Conservation (phyloP, 2,329 filamentous ascomycete species). For the Colletotrichum sp. region DNA sequence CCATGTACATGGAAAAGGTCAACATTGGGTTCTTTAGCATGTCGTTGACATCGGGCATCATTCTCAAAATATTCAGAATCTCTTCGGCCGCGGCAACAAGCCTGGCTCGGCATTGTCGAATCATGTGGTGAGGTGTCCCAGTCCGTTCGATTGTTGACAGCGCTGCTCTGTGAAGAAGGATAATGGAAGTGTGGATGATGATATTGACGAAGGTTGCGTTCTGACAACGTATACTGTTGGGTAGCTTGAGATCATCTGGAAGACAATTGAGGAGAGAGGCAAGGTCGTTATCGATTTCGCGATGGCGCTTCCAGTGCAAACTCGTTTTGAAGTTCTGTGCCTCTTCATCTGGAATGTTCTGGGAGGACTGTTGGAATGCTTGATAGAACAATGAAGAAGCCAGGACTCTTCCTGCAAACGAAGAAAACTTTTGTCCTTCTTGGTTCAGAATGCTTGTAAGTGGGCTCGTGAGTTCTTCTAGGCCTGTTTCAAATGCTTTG, state of each 20-base stretch:
- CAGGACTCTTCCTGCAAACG: conserved; percentile 63
- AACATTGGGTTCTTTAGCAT: conserved; percentile 72
- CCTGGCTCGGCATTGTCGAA: conserved; percentile 68
- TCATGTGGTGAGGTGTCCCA: conserved; percentile 38
- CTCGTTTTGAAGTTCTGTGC: conserved; percentile 67
- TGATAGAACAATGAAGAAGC: conserved; percentile 61
- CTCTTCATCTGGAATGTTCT: conserved; percentile 58
- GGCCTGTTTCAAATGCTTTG: conserved; percentile 62
- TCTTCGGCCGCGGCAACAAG: conserved; percentile 72
- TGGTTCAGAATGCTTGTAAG: conserved; percentile 53
- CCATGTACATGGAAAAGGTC: conserved; percentile 74
- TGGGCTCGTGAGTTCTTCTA: conserved; percentile 54
- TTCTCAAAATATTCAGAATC: conserved; percentile 71
- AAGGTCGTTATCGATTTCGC: conserved; percentile 66
- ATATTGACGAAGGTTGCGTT: conserved; percentile 68
- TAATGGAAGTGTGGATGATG: conserved; percentile 71
- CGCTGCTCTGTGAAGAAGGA: conserved; percentile 73
- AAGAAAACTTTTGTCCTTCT: conserved; percentile 55
- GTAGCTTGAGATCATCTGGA: conserved; percentile 63
- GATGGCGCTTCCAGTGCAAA: conserved; percentile 71
- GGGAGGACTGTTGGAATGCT: conserved; percentile 68
- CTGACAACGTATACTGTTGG: conserved; percentile 60
- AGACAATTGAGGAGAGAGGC: conserved; percentile 64
- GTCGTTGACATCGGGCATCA: conserved; percentile 46
- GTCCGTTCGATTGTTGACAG: conserved; percentile 73